Conservation (phyloP, 1,139 yeast species). For the Zhuliangozyma blackwelliae region DNA sequence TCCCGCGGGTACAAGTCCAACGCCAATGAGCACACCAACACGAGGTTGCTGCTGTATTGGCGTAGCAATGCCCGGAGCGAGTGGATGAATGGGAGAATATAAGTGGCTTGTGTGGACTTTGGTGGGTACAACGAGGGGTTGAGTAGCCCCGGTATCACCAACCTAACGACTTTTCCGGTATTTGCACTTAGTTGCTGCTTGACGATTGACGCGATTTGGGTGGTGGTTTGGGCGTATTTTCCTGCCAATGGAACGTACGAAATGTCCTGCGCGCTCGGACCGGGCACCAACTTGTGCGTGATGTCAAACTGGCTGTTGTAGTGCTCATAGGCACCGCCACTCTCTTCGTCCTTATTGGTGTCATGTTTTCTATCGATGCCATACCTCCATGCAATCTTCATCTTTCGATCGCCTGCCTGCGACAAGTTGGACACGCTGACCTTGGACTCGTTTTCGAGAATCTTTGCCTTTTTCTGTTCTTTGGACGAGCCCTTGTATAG, state of each 20-base stretch:
- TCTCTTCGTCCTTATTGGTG: constrained; percentile 12
- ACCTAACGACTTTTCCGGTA: constrained; percentile 49
- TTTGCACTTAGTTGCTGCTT: constrained; percentile 28
- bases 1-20: constrained; percentile 64
- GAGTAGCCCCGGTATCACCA: constrained; percentile 70
- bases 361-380: constrained; percentile 48
- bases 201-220: constrained; percentile 40
- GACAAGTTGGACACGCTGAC: constrained; percentile 66
- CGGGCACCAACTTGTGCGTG: constrained; percentile 64
- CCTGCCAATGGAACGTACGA: constrained; percentile 44
- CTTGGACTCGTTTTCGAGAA: constrained; percentile 56
- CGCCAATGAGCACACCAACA: constrained; percentile 52
- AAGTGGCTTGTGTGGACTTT: constrained; percentile 40
- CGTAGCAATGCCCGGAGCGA: constrained; percentile 54
- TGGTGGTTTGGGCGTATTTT: constrained; percentile 21
- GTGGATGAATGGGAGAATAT: constrained; percentile 60
- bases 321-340: constrained; percentile 33
- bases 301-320: constrained; percentile 73
- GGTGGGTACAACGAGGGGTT: constrained; percentile 77
- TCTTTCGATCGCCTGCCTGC: constrained; percentile 35
- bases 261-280: constrained; percentile 60
- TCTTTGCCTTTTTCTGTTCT: constrained; percentile 59
- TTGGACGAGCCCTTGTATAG: constrained; percentile 65
- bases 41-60: constrained; percentile 42
- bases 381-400: constrained; percentile 88